Evolutionary conservation across 2,329 filamentous ascomycete genomes (phyloP).

Genomic region (Neonectria ditissima): DNA sequence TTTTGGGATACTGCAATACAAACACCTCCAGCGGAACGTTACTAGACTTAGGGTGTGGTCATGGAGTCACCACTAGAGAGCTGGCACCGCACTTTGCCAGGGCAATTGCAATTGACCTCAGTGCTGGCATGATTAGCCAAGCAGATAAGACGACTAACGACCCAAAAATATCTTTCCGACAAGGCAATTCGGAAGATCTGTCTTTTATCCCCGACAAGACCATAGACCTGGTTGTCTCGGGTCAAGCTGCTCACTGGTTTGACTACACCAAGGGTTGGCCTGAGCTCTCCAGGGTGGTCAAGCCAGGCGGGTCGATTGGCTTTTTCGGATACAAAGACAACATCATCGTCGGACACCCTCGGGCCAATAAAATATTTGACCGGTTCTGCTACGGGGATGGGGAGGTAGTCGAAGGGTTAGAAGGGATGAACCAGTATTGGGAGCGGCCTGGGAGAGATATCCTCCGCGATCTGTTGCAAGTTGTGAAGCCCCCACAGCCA

Average conservation of each 20-base stretch:
- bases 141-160: constrained; percentile 56
- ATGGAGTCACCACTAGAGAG: constrained; percentile 67
- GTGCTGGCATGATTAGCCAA: constrained; percentile 66
- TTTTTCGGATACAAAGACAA: constrained; percentile 77
- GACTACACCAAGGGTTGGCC: constrained; percentile 67
- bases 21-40: constrained; percentile 48
- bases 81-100: constrained; percentile 64
- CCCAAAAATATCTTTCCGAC: constrained; percentile 61
- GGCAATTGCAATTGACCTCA: constrained; percentile 68
- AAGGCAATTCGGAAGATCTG: constrained; percentile 66
- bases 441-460: constrained; percentile 69
- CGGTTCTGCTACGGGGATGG: constrained; percentile 65
- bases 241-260: constrained; percentile 76
- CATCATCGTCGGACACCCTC: constrained; percentile 65
- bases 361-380: constrained; percentile 65
- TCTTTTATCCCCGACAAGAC: constrained; percentile 60
- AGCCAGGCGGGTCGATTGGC: constrained; percentile 68
- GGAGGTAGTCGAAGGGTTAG: constrained; percentile 56
- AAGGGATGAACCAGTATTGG: constrained; percentile 70
- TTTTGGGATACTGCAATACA: constrained; percentile 65
- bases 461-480: constrained; percentile 63
- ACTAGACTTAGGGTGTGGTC: constrained; percentile 74
- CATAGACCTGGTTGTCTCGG: constrained; percentile 64
- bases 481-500: constrained; percentile 61
- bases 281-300: constrained; percentile 65